Evolutionary conservation across 208 protist species (phyloP), one percentile per base, ranked within the genome.

Genomic region (Leishmania gerbilli): DNA sequence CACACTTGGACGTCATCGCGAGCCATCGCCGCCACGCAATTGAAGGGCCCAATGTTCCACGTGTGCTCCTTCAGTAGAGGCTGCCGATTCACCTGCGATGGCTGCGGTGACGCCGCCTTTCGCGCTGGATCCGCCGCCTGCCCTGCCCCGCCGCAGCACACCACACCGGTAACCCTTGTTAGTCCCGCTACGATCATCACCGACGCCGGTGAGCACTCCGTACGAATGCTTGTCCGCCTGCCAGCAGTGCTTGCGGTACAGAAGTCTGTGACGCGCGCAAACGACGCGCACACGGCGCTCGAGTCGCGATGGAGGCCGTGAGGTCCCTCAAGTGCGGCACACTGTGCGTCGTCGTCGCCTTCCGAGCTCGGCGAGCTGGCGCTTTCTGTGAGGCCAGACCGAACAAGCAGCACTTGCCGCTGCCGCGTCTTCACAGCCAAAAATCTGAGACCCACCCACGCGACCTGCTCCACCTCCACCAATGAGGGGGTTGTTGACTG

Each of bases 11-110:
- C 27, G 51, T 27, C 19, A 11, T 58, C 27, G 3, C 45, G 37
- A 4, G 72, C 47, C 37, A 64, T 68, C 55, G 77, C 71, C 31
- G 71, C 62, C 69, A 85, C 49, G 55, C 62, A 27, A 21, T 53
- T 79, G 17, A 85, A 81, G 34, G 82, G 72, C 5, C 77, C 82
- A 21, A 82, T 75, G 8, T 72, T 75, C 82, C 82, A 85, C 21
- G 71, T 79, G 64, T 85, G 74, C 56, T 82, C 64, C 6, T 47
- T 56, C 51, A 79, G 0, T 1, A 49, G 8, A 17, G 72, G 53
- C n/a, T 34, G 53, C 31, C 6, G 31, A 15, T 58, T 76, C 72
- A 0, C 37, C 40, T 40, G 51, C 72, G 21, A 21, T 3, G 47
- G 31, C 34, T 49, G 34, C 34, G 8, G 56, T n/a, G 21, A 60